Conservation (phyloP, 2,329 filamentous ascomycete genomes). For the Sporothrix variecibatus region DNA sequence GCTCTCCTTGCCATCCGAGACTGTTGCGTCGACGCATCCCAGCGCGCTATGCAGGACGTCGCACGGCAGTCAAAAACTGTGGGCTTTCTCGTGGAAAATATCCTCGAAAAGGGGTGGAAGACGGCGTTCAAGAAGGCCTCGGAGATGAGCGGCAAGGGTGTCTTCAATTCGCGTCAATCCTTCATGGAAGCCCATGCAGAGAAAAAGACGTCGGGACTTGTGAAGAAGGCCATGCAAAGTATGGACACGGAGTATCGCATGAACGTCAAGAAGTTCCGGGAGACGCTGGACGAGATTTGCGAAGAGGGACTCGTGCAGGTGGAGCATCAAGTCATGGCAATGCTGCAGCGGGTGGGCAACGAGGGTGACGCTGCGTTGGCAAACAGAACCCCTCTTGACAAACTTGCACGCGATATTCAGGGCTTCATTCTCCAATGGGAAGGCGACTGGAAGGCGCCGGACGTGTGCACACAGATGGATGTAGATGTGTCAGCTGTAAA, state of each 20-base stretch:
- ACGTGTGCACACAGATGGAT: not conserved
- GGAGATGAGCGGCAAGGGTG: not conserved
- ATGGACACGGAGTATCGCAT: conserved; percentile 2
- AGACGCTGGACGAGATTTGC: not conserved
- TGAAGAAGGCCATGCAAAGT: conserved; percentile 15
- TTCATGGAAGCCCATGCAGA: not conserved
- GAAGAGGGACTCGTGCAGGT: not conserved
- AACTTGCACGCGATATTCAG: not conserved
- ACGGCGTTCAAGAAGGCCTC: not conserved
- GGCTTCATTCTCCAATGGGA: conserved; percentile 3
- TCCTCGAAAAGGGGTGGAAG: not conserved
- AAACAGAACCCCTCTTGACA: not conserved
- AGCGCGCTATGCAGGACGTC: conserved; percentile 11
- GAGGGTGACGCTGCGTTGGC: not conserved
- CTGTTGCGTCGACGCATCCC: not conserved
- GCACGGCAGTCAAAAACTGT: conserved; percentile 1
- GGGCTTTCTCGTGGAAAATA: not conserved
- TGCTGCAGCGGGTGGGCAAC: not conserved
- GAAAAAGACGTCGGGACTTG: not conserved
- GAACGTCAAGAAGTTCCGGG: conserved; percentile 6
- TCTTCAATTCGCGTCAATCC: conserved; percentile 7
- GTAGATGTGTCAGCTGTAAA: not conserved
- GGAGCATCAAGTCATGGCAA: conserved; percentile 1
- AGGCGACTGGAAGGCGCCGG: conserved; percentile 17
- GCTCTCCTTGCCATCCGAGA: conserved; percentile 21